phyloP scores from a whole-genome alignment of 352 stramenopile genomes.

The Aphanomyces astaci region DNA sequence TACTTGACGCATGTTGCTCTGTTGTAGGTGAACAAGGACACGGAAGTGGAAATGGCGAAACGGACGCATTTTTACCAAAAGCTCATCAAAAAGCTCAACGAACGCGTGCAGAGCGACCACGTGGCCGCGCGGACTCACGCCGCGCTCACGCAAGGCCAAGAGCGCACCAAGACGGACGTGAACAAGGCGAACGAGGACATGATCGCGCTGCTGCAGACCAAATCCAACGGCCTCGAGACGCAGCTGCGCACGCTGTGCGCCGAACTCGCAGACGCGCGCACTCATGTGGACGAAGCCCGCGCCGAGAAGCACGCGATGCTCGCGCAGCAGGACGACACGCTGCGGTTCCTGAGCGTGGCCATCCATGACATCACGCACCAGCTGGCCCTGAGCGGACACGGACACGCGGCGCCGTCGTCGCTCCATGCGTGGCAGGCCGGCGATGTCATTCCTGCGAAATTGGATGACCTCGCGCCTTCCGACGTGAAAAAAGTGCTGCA shows the following conservation, averaged over 20 bases:
- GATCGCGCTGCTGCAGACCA: conserved; percentile 7
- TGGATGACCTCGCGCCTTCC: conserved; percentile 46
- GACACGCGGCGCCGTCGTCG: conserved; percentile 18
- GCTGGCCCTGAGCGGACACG: not conserved
- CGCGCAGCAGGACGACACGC: conserved; percentile 17
- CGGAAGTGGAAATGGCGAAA: conserved; percentile 45
- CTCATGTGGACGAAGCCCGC: conserved; percentile 7
- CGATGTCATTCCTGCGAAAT: conserved; percentile 25
- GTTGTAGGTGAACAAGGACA: conserved; percentile 29
- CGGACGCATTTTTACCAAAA: conserved; percentile 69
- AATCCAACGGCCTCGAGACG: conserved; percentile 16
- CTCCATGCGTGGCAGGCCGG: conserved; percentile 30
- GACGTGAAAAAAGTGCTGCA: conserved; percentile 39
- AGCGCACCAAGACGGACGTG: conserved; percentile 18
- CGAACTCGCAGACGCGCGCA: conserved; percentile 30
- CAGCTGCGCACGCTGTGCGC: conserved; percentile 29
- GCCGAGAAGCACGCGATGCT: conserved; percentile 12
- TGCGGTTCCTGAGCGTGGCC: conserved; percentile 11
- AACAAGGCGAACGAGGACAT: conserved; percentile 22
- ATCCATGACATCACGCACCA: conserved; percentile 17
- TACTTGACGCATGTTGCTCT: not conserved
- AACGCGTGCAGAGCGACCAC: conserved; percentile 24
- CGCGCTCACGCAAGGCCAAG: not conserved
- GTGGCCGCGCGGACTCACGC: not conserved
- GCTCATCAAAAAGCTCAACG: conserved; percentile 43